Evolutionary conservation across 2,329 filamentous ascomycete species (phyloP).

Genomic region (Elsinoe perseae): DNA sequence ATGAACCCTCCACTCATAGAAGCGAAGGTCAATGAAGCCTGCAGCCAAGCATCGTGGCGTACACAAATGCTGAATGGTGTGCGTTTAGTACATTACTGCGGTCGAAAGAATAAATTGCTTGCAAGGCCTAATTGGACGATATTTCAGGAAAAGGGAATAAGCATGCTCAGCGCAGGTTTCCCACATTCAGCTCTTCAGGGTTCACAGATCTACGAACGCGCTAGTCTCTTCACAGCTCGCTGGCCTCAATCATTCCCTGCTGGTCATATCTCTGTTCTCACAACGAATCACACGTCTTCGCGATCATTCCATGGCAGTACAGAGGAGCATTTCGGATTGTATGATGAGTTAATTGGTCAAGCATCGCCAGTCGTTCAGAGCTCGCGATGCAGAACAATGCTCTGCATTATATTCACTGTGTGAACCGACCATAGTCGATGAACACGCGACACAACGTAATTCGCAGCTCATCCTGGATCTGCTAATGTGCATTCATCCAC

Average conservation of each 20-base stretch:
- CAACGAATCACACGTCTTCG: too few relatives aligned
- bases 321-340: too few relatives aligned
- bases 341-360: too few relatives aligned
- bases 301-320: too few relatives aligned
- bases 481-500: background rate
- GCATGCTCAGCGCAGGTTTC: too few relatives aligned
- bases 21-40: background rate
- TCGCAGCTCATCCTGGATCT: too few relatives aligned
- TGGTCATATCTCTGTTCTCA: background rate
- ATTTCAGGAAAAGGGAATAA: background rate
- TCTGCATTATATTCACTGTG: too few relatives aligned
- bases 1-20: background rate
- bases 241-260: background rate
- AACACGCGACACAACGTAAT: too few relatives aligned
- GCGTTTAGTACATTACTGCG: background rate
- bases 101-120: background rate
- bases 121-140: background rate
- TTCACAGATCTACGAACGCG: background rate
- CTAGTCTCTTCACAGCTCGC: background rate
- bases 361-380: too few relatives aligned
- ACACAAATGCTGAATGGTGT: background rate
- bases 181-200: background rate
- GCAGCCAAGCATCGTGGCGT: background rate
- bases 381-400: too few relatives aligned
- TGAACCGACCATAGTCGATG: background rate